Base-by-base conservation (phyloP, 1,139 yeast species). In the Yamadazyma sp. region DNA sequence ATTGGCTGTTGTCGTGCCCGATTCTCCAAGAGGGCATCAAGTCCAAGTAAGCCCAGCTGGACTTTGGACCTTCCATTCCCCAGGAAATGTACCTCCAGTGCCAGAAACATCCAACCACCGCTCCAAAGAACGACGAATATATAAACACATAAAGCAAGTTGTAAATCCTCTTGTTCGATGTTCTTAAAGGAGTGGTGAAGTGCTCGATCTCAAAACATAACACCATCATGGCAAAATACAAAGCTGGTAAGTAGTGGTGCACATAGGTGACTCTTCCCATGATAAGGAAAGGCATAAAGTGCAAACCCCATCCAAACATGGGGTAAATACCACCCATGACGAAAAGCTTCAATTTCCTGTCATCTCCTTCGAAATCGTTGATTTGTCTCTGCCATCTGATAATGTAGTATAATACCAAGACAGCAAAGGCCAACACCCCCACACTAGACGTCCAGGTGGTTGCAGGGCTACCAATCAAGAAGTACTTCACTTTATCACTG, bases 191-290 rank as follows among this genome's bases (percentile, higher is more conserved):
- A 34, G 63, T 54, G 27, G 86, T 75, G 52, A 78, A 64, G 41
- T 72, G 73, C 57, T 90, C 96, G 44, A 89, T 68, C 51, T 83
- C 70, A 66, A 85, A 92, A 41, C 83, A 80, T 56, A 86, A 76
- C 21, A 88, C 83, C 52, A 92, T 66, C 79, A 92, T 81, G 42
- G 97, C 97, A 67, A 94, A 94, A 68, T 90, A 94, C 49, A 90
- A 76, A 0, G 98, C 97, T 29, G 99, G 99, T 55, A 90, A 76
- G 64, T 92, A 92, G 65, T 92, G 99, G 62, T 92, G 99, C 31
- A 92, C 95, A 59, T 94, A 92, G 6, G 96, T 88, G 50, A 94
- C 97, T 73, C 99, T 86, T 22, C 96, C 89, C 98, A 92, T 92
- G 50, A 90, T 76, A 39, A 86, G 78, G 62, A 92, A 92, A 29